Base-by-base conservation (phyloP, 106 monocot species). In the Acorus calamus region DNA sequence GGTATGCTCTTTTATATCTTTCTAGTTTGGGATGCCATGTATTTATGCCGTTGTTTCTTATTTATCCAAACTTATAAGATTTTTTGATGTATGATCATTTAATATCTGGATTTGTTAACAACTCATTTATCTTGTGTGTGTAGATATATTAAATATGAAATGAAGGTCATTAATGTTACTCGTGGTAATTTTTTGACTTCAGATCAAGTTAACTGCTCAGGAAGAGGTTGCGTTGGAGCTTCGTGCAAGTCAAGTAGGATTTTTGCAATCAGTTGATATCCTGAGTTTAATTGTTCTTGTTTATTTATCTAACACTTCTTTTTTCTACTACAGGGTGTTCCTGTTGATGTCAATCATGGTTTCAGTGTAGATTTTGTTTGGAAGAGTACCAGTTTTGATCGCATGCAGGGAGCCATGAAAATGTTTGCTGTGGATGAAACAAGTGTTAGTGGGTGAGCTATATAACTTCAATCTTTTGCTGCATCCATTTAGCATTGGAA, bases 351-450 rank as follows among this genome's bases (percentile, higher is more conserved):
- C 52, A 99, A 77, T 61, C 92, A 92, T 79, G 98, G 92, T 5
- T 99, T 99, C 55, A 85, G 79, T 67, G 98, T 99, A 46, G 98
- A 99, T 71, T 99, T 99, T 84, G 92, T 99, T 43, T 99, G 98
- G 98, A 99, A 99, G 64, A 99, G 98, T 74, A 99, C 98, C 5
- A 99, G 98, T 50, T 99, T 99, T 83, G 98, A 99, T 71, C 78
- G 98, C 64, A 99, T 99, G 98, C 98, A 99, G 71, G 88, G 88
- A 44, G 98, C 98, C 51, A 99, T 99, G 98, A 99, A 99, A 69
- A 86, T 78, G 62, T 99, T 99, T 92, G 98, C 98, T 59, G 88
- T 99, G 51, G 98, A 99, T 68, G 98, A 99, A 77, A 99, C 98
- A 60, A 99, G 98, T 84, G 92, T 99, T 56, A 99, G 98, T 56